Percentiles rank a stretch among this genome's conserved stretches.
Conservation (phyloP, 305 asterid species). For the Solanum chacoense region DNA sequence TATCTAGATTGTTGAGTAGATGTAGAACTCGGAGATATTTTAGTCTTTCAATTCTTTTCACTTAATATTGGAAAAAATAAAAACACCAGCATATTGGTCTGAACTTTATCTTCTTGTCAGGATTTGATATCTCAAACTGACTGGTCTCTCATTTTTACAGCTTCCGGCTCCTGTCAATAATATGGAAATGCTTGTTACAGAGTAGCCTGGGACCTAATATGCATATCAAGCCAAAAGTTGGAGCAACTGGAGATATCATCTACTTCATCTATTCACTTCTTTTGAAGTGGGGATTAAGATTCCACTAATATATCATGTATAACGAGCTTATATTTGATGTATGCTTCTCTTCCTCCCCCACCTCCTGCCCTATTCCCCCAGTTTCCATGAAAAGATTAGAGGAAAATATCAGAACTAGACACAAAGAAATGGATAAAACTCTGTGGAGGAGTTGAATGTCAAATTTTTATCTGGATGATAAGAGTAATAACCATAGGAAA, state of each 20-base stretch:
- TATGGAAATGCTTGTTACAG: constrained; percentile 42
- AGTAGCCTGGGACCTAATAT: constrained; percentile 19
- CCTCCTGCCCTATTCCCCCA: not conserved
- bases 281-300: not conserved
- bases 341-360: not conserved
- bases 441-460: not conserved
- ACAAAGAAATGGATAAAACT: not conserved
- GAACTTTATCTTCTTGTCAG: not conserved
- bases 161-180: constrained; percentile 31
- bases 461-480: too few relatives aligned
- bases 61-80: not conserved
- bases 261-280: too few relatives aligned
- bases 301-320: not conserved
- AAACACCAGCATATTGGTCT: not conserved
- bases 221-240: not conserved
- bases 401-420: not conserved
- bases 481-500: too few relatives aligned
- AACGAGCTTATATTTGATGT: not conserved
- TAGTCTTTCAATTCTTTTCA: not conserved
- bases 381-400: not conserved
- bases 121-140: not conserved
- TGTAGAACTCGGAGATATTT: too few relatives aligned
- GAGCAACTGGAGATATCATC: not conserved
- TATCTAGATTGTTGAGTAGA: not conserved
- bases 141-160: constrained; percentile 18